These are phyloP conservation scores for Lotmaria passim DNA, from an alignment of 208 protist genomes.

Conservation along the genomic window DNA sequence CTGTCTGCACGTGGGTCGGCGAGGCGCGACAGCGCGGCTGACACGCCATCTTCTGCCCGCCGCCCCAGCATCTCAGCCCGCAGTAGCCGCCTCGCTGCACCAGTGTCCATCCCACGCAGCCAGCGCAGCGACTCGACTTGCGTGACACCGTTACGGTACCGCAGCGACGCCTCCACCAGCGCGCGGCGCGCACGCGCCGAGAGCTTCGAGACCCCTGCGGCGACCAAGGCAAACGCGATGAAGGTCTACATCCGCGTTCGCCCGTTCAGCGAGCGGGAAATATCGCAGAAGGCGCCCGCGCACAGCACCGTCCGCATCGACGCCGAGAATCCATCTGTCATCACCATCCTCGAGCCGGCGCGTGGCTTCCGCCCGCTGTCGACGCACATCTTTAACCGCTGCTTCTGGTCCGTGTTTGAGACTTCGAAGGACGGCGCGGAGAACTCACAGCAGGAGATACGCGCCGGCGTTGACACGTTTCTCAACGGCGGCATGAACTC, in stretches of 20 bases:
- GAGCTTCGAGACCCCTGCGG: not conserved
- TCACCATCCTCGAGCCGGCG: constrained; percentile 75
- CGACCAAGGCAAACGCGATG: constrained; percentile 61
- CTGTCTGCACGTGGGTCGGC: constrained; percentile 26
- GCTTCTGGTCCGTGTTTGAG: constrained; percentile 86
- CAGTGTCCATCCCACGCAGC: constrained; percentile 14
- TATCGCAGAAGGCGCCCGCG: constrained; percentile 35
- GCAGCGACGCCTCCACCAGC: constrained; percentile 11
- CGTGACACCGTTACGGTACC: not conserved
- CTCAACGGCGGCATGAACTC: constrained; percentile 35
- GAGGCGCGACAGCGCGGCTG: constrained; percentile 17
- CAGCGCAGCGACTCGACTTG: constrained; percentile 22
- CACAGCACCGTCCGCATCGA: constrained; percentile 82
- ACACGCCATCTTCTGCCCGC: constrained; percentile 12
- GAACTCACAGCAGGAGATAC: constrained; percentile 11
- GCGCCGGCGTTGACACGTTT: constrained; percentile 10
- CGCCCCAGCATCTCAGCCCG: constrained; percentile 17
- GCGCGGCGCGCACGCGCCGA: constrained; percentile 12
- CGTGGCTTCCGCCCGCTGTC: constrained; percentile 58
- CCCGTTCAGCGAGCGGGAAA: constrained; percentile 85
- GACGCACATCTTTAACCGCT: constrained; percentile 75
- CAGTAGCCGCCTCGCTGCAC: not conserved
- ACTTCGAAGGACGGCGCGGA: constrained; percentile 1
- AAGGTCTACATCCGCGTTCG: constrained; percentile 88
- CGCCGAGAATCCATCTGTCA: constrained; percentile 60